Percentiles rank a stretch among this genome's conserved stretches.
Evolutionary conservation across 768 basidiomycete genomes (phyloP).

Genomic region (Clitopilus hobsonii): DNA sequence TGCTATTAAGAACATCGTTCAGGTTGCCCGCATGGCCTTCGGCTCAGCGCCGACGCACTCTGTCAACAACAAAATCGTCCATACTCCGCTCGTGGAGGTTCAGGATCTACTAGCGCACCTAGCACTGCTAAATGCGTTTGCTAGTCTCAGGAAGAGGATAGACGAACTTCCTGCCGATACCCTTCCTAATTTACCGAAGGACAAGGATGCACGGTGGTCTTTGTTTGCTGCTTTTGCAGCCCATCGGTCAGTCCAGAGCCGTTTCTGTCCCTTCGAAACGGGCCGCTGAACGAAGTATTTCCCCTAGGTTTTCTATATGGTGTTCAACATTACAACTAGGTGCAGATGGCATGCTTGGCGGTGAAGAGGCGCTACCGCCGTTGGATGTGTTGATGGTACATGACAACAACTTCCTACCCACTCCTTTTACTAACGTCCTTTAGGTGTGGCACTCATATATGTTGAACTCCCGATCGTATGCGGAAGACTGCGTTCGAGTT

Average conservation of each 20-base stretch:
- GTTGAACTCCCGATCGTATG: not conserved
- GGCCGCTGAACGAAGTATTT: no score
- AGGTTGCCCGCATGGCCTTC: not conserved
- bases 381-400: not conserved
- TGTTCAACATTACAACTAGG: not conserved
- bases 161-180: not conserved
- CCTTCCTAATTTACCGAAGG: not conserved
- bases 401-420: not conserved
- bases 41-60: not conserved
- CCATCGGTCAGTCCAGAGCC: not conserved
- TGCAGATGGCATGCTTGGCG: not conserved
- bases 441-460: conserved; percentile 2
- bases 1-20: not conserved
- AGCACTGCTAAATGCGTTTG: not conserved
- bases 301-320: not conserved
- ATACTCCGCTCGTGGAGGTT: not conserved
- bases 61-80: not conserved
- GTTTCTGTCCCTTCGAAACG: not conserved
- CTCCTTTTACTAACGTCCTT: not conserved
- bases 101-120: not conserved
- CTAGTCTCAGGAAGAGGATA: not conserved
- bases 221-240: not conserved
- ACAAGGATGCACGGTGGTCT: not conserved
- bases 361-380: not conserved
- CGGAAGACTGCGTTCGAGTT: not conserved